Conservation (phyloP, 2,329 filamentous ascomycete genomes). For the Penicillium psychrosexuale region DNA sequence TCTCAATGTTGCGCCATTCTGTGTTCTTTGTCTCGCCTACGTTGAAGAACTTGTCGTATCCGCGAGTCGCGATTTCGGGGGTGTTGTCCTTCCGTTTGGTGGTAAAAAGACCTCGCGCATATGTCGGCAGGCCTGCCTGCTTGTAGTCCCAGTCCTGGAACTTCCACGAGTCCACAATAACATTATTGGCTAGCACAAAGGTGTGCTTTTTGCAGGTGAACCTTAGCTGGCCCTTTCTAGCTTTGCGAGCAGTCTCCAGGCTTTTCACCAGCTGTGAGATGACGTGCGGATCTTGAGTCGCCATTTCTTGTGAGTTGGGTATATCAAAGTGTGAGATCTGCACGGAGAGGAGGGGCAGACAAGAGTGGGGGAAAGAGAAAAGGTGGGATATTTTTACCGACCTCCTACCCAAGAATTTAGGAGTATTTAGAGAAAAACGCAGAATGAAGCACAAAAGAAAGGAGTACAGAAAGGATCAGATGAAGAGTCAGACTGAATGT, state of each 20-base stretch:
- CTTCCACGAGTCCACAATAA: slow-evolving; percentile 83
- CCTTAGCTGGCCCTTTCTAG: slow-evolving; percentile 50
- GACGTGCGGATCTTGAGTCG: slow-evolving; percentile 63
- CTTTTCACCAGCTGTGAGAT: slow-evolving; percentile 63
- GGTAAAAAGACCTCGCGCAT: slow-evolving; percentile 94
- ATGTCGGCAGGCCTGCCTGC: slow-evolving; percentile 76
- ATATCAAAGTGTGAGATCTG: background rate
- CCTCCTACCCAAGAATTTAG: background rate
- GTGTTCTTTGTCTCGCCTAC: slow-evolving; percentile 77
- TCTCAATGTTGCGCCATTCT: slow-evolving; percentile 74
- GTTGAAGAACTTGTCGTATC: slow-evolving; percentile 99
- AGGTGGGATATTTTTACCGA: background rate
- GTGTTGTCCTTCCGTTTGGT: slow-evolving; percentile 62
- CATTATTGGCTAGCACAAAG: slow-evolving; percentile 64
- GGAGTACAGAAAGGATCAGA: background rate
- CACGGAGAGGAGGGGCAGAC: slow-evolving; percentile 3
- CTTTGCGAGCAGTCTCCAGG: slow-evolving; percentile 54
- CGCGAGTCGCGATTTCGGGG: slow-evolving; percentile 77
- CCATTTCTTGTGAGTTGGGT: slow-evolving; percentile 11
- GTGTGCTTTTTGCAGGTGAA: slow-evolving; percentile 79
- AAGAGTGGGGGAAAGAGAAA: background rate
- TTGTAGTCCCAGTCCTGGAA: slow-evolving; percentile 98
- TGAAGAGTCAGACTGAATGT: slow-evolving; percentile 6
- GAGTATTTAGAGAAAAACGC: background rate
- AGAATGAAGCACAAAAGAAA: background rate